Percentiles rank a stretch among this genome's conserved stretches.
These are phyloP conservation scores for Lodderomyces parapsilosis DNA, from an alignment of 1,139 yeast species.

Conservation along the genomic window DNA sequence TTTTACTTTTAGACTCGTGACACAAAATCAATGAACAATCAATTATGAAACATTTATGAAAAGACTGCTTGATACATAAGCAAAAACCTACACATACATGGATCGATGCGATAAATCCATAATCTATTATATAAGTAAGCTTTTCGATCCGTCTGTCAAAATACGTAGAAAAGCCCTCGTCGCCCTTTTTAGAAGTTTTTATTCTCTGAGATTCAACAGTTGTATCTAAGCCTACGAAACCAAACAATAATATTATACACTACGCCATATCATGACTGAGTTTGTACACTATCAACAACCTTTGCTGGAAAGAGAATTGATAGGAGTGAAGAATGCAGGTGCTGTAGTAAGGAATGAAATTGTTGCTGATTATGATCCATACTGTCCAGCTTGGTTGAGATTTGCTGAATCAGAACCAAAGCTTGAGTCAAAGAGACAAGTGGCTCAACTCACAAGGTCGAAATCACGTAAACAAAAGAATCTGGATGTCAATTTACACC, in stretches of 20 bases:
- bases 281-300: not conserved
- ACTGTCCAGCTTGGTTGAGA: conserved; percentile 9
- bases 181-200: not conserved
- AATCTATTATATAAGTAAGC: too few relatives aligned
- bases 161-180: not conserved
- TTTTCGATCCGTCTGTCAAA: not conserved
- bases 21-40: not conserved
- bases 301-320: conserved; percentile 1
- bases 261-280: not conserved
- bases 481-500: not conserved
- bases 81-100: too few relatives aligned
- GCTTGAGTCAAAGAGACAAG: not conserved
- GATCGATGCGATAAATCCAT: too few relatives aligned
- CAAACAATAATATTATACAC: not conserved
- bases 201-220: too few relatives aligned
- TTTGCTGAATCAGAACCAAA: not conserved
- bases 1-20: not conserved
- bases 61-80: too few relatives aligned
- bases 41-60: not conserved
- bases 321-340: not conserved
- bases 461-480: not conserved
- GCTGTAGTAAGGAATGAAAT: not conserved
- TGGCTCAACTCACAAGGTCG: not conserved
- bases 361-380: conserved; percentile 4
- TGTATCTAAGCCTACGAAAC: not conserved